phyloP scores from a whole-genome alignment of 2,329 filamentous ascomycete genomes.

The Gremmenia infestans region DNA sequence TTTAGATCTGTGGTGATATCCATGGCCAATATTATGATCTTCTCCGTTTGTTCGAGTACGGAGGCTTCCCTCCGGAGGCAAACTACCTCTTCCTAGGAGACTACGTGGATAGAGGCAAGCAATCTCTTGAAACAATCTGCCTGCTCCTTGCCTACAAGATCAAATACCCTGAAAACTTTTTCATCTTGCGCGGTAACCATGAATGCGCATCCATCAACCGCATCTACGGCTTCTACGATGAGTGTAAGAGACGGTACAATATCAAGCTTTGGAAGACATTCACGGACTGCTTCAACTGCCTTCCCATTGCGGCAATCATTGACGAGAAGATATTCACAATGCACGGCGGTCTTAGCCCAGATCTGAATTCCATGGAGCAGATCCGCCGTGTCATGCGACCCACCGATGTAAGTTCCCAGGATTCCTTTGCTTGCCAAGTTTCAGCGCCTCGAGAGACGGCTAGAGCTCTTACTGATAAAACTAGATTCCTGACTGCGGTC shows the following conservation, averaged over 20 bases:
- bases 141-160: constrained; percentile 97
- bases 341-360: constrained; percentile 95
- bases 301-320: constrained; percentile 97
- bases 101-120: constrained; percentile 98
- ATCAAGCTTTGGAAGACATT: constrained; percentile 99
- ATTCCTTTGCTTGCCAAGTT: constrained; percentile 22
- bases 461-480: constrained; percentile 31
- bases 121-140: constrained; percentile 98
- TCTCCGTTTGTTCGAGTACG: constrained; percentile 94
- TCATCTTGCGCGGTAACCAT: constrained; percentile 96
- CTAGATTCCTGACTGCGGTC: constrained; percentile 94
- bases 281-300: constrained; percentile 98
- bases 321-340: constrained; percentile 99
- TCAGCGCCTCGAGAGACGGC: constrained; percentile 27
- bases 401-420: constrained; percentile 74
- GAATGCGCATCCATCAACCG: constrained; percentile 98
- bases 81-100: constrained; percentile 99
- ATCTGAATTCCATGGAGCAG: constrained; percentile 99
- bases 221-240: constrained; percentile 99
- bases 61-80: constrained; percentile 94
- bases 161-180: constrained; percentile 99
- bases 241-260: constrained; percentile 98
- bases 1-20: constrained; percentile 95
- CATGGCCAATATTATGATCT: constrained; percentile 99
- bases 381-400: constrained; percentile 98